These are phyloP conservation scores for Trichoderma sp. DNA, from an alignment of 2,329 filamentous ascomycete species.

Conservation along the genomic window DNA sequence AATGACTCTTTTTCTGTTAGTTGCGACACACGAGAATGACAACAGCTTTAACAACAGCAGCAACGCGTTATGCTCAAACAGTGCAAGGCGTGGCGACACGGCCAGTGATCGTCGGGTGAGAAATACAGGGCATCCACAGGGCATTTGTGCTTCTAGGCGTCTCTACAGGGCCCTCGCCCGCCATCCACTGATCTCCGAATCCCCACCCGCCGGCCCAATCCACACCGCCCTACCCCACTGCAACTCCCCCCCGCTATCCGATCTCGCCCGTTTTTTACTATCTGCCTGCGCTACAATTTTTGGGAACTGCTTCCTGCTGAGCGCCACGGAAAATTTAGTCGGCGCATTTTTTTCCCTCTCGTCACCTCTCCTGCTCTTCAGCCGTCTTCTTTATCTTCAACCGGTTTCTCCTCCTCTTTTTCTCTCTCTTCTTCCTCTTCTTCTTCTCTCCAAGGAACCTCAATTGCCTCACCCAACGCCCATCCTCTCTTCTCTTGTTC, in stretches of 20 bases:
- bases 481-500: neutral
- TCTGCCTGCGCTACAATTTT: neutral
- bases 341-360: slow-evolving; percentile 18
- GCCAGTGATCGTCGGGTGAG: neutral
- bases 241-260: slow-evolving; percentile 29
- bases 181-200: neutral
- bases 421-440: slow-evolving; percentile 7
- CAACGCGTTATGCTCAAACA: neutral
- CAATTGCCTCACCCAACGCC: neutral
- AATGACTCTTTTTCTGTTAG: slow-evolving; percentile 1
- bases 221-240: slow-evolving; percentile 16
- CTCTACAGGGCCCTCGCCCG: neutral
- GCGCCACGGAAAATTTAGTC: slow-evolving; percentile 28
- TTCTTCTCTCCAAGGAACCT: neutral
- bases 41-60: slow-evolving; percentile 9
- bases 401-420: slow-evolving; percentile 7
- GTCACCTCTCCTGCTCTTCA: slow-evolving; percentile 14
- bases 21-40: slow-evolving; percentile 23
- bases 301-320: slow-evolving; percentile 3
- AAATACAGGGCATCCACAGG: neutral
- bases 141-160: neutral
- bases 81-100: neutral
- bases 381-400: slow-evolving; percentile 5
- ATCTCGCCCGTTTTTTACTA: slow-evolving; percentile 27
- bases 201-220: slow-evolving; percentile 1